Base-by-base conservation (phyloP, 345 rosid genomes). In the Salix exigua region DNA sequence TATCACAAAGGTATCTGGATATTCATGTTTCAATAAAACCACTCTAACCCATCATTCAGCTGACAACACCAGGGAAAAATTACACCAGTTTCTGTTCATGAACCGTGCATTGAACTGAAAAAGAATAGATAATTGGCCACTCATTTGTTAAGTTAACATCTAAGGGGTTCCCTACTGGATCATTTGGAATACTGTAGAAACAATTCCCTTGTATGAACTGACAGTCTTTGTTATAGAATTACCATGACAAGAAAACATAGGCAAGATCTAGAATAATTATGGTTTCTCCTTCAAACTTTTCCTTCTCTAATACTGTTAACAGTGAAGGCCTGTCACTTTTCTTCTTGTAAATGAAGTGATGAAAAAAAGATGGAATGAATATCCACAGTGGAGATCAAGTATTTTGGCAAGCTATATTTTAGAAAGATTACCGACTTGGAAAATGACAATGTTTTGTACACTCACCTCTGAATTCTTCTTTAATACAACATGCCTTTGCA, bases 1-100 rank as follows among this genome's bases (percentile, higher is more conserved):
- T 73, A 82, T 85, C 70, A 68, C 88, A 68, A 93, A 93, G 97
- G 99, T 96, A 85, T 66, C 11, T 70, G 18, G 72, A 58, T 65
- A 71, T 63, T 51, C 42, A 12, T 66, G 68, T 50, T 53, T 69
- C 44, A 74, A 68, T 28, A 55, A 42, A 25, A 35, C 30, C 51
- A 21, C 33, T 64, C 58, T 64, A 26, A 60, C 50, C n/a, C 13
- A 46, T 23, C 28, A 58, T 23, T 31, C 38, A 37, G 62, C 33
- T 30, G 21, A 13, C n/a, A 46, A 65, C 21, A 35, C 17, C 6
- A 50, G 62, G 18, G 21, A 31, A 12, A 48, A 74, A 48, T 26
- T 17, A 58, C 50, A 46, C 13, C 16, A n/a, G 28, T 58, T 58
- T 58, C 62, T 58, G 62, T n/a, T n/a, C 63, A 58, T 58, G 12